These are phyloP conservation scores for Starmerella cellae DNA, from an alignment of 805 yeast species.

Conservation along the genomic window DNA sequence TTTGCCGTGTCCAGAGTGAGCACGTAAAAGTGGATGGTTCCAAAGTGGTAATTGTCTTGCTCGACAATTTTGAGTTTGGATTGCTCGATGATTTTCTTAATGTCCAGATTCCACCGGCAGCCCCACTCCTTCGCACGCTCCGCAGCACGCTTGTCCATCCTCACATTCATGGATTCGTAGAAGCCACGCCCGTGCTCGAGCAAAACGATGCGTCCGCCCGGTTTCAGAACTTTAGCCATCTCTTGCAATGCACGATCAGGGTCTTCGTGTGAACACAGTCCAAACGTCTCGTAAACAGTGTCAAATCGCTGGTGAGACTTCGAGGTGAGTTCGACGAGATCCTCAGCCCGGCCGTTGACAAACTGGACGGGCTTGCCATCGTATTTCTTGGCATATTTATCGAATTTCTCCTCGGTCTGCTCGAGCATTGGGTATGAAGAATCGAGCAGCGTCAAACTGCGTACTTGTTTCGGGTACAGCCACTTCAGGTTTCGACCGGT, in stretches of 20 bases:
- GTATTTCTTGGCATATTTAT: conserved; percentile 30
- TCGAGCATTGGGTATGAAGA: conserved; percentile 79
- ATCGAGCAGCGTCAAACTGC: conserved; percentile 74
- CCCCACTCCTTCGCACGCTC: conserved; percentile 86
- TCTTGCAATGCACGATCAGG: conserved; percentile 72
- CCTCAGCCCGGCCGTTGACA: conserved; percentile 84
- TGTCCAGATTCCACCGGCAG: conserved; percentile 93
- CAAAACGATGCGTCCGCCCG: conserved; percentile 78
- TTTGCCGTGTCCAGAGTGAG: conserved; percentile 7
- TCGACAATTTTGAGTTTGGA: conserved; percentile 74
- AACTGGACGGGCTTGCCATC: conserved; percentile 55
- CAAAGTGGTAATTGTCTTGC: conserved; percentile 72
- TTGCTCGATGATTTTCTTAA: conserved; percentile 70
- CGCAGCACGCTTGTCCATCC: conserved; percentile 71
- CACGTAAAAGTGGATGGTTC: conserved; percentile 52
- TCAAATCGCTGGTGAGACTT: conserved; percentile 48
- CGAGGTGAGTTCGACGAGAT: conserved; percentile 45
- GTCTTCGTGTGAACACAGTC: conserved; percentile 89
- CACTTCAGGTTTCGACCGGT: conserved; percentile 87
- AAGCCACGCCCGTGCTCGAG: conserved; percentile 88
- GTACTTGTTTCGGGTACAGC: conserved; percentile 44
- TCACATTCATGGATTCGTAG: conserved; percentile 61
- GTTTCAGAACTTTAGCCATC: conserved; percentile 59
- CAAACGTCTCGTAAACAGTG: conserved; percentile 87
- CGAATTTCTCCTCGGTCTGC: conserved; percentile 59